These are phyloP conservation scores for Erythrobasidium hasegawianum DNA, from an alignment of 1,284 basidiomycete species.

Conservation along the genomic window DNA sequence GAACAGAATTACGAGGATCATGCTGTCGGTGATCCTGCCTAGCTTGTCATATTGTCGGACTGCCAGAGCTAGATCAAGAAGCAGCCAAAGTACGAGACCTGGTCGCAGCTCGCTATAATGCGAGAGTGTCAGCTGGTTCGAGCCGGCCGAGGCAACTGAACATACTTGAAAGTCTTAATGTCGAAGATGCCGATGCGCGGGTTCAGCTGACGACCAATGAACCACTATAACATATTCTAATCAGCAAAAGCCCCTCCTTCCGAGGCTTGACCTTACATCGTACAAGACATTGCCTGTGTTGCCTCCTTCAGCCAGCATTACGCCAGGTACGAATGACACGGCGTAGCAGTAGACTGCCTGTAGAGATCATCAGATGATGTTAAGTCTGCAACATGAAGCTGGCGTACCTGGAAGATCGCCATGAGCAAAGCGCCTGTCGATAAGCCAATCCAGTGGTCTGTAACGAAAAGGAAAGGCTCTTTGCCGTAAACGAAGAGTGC, in stretches of 20 bases:
- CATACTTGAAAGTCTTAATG: constrained; percentile 82
- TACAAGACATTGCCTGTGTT: constrained; percentile 86
- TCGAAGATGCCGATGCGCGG: constrained; percentile 81
- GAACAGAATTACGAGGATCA: constrained; percentile 84
- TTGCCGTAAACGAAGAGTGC: constrained; percentile 69
- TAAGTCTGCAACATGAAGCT: neutral
- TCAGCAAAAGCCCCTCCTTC: neutral
- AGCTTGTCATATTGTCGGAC: constrained; percentile 79
- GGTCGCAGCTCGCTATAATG: constrained; percentile 72
- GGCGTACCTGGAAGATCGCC: constrained; percentile 62
- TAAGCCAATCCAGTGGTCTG: constrained; percentile 88
- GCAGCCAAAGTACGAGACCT: constrained; percentile 89
- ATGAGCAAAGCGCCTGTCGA: constrained; percentile 78
- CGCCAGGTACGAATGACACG: constrained; percentile 61
- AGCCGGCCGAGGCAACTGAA: neutral
- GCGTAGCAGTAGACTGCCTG: constrained; percentile 66
- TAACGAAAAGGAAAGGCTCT: constrained; percentile 77
- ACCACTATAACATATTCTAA: constrained; percentile 65
- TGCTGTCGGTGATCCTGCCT: constrained; percentile 78
- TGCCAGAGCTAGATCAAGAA: constrained; percentile 85
- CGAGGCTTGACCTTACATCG: constrained; percentile 63
- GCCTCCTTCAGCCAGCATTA: constrained; percentile 80
- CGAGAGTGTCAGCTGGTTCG: neutral
- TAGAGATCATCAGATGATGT: neutral
- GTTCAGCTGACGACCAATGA: constrained; percentile 92